Evolutionary conservation across 2,329 filamentous ascomycete species (phyloP).

Genomic region (Trichoderma atrobrunneum): DNA sequence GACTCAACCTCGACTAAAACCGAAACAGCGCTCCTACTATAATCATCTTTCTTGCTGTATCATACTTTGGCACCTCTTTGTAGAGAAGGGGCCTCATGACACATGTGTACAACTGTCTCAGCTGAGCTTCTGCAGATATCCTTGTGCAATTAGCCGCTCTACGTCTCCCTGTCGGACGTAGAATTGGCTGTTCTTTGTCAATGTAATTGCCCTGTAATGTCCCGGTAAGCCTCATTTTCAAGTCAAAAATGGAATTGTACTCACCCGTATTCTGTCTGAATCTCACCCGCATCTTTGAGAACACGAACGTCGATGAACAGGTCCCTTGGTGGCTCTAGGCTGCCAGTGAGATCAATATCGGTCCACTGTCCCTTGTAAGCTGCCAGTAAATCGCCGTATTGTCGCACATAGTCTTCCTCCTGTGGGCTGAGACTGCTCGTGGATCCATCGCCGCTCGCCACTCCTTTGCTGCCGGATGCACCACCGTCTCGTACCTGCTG

Average conservation of each 20-base stretch:
- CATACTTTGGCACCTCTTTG: background rate
- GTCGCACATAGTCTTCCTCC: slow-evolving; percentile 92
- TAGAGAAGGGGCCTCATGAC: no score
- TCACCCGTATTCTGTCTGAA: slow-evolving; percentile 98
- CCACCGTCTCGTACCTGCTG: slow-evolving; percentile 49
- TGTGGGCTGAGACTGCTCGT: slow-evolving; percentile 86
- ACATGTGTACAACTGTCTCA: slow-evolving; percentile 44
- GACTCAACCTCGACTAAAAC: background rate
- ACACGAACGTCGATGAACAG: slow-evolving; percentile 96
- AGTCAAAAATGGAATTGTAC: slow-evolving; percentile 31
- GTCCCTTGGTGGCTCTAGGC: slow-evolving; percentile 88
- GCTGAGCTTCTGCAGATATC: slow-evolving; percentile 86
- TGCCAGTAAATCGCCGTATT: slow-evolving; percentile 89
- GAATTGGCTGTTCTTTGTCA: slow-evolving; percentile 98
- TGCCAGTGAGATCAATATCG: slow-evolving; percentile 92
- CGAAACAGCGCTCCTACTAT: background rate
- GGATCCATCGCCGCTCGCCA: slow-evolving; percentile 45
- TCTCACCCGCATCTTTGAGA: slow-evolving; percentile 94
- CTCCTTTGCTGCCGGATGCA: slow-evolving; percentile 32
- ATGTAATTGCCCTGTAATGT: slow-evolving; percentile 72
- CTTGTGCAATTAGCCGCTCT: slow-evolving; percentile 88
- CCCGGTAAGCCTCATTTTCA: slow-evolving; percentile 16
- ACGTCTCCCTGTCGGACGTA: slow-evolving; percentile 96
- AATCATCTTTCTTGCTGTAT: background rate
- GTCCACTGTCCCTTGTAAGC: slow-evolving; percentile 98